phyloP scores from a whole-genome alignment of 1,284 basidiomycete genomes.

The Leccinum laetum region DNA sequence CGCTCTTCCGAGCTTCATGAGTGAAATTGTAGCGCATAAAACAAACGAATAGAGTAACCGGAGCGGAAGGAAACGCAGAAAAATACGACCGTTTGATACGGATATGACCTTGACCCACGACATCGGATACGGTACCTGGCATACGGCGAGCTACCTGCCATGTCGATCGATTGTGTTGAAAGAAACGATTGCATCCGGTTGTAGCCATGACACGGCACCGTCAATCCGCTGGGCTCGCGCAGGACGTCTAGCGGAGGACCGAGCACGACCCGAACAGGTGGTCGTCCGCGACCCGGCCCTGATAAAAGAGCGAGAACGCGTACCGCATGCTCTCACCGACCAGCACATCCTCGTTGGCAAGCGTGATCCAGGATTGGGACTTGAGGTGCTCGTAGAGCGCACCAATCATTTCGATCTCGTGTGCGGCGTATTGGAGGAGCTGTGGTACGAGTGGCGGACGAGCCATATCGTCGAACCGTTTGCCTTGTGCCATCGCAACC shows the following conservation, averaged over 20 bases:
- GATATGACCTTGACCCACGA: slow-evolving; percentile 20
- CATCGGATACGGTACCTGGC: slow-evolving; percentile 14
- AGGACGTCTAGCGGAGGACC: slow-evolving; percentile 31
- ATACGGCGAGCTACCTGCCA: slow-evolving; percentile 12
- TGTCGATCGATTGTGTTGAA: slow-evolving; percentile 21
- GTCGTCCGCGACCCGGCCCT: slow-evolving; percentile 25
- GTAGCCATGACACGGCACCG: slow-evolving; percentile 27
- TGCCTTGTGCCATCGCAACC: slow-evolving; percentile 36
- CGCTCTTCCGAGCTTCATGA: not conserved
- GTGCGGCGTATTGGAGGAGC: slow-evolving; percentile 41
- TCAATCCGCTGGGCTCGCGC: slow-evolving; percentile 24
- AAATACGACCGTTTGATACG: not conserved
- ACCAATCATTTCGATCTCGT: slow-evolving; percentile 41
- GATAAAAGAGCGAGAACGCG: slow-evolving; percentile 26
- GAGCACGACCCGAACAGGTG: slow-evolving; percentile 26
- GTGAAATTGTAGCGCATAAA: not conserved
- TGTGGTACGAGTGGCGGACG: slow-evolving; percentile 31
- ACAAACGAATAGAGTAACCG: not conserved
- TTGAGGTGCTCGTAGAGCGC: slow-evolving; percentile 38
- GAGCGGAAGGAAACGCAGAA: not conserved
- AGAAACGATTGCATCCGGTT: slow-evolving; percentile 27
- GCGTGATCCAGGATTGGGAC: slow-evolving; percentile 32
- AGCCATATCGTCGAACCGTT: slow-evolving; percentile 36
- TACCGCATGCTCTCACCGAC: slow-evolving; percentile 31
- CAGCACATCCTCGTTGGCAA: slow-evolving; percentile 10